Percentiles rank a stretch among this genome's conserved stretches.
These are phyloP conservation scores for Selenicereus undatus DNA, from an alignment of 148 eudicot genomes.

Conservation along the genomic window DNA sequence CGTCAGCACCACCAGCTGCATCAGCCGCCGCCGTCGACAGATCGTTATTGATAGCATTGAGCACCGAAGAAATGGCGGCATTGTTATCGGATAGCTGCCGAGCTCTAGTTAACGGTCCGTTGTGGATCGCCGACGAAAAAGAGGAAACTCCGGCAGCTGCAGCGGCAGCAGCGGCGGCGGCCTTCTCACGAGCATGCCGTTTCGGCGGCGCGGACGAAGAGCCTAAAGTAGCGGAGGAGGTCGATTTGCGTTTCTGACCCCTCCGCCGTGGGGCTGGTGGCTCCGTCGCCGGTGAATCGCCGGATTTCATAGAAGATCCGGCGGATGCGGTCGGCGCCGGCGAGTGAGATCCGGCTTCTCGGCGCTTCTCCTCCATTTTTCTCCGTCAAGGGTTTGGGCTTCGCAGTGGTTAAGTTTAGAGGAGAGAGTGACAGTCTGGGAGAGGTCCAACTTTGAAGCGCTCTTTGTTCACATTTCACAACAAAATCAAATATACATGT, in stretches of 20 bases:
- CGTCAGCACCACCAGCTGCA: slow-evolving; percentile 13
- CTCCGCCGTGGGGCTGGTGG: slow-evolving; percentile 58
- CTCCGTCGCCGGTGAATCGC: slow-evolving; percentile 30
- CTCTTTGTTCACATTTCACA: background rate
- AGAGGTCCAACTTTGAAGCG: background rate
- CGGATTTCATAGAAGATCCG: slow-evolving; percentile 25
- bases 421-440: background rate
- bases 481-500: slow-evolving; percentile 8
- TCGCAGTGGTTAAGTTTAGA: background rate
- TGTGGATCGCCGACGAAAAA: slow-evolving; percentile 56
- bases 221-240: slow-evolving; percentile 25
- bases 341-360: slow-evolving; percentile 38
- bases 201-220: slow-evolving; percentile 52
- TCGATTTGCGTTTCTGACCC: slow-evolving; percentile 65
- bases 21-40: slow-evolving; percentile 24
- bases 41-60: slow-evolving; percentile 31
- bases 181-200: slow-evolving; percentile 71
- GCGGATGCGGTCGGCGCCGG: slow-evolving; percentile 24
- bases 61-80: slow-evolving; percentile 33
- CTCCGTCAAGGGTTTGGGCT: slow-evolving; percentile 19
- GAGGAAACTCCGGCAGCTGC: slow-evolving; percentile 26
- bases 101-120: slow-evolving; percentile 81
- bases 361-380: slow-evolving; percentile 67
- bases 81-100: slow-evolving; percentile 62
- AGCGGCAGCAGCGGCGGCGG: slow-evolving; percentile 38